Base-by-base conservation (phyloP, 2,329 filamentous ascomycete genomes). In the Diaporthe australafricana region DNA sequence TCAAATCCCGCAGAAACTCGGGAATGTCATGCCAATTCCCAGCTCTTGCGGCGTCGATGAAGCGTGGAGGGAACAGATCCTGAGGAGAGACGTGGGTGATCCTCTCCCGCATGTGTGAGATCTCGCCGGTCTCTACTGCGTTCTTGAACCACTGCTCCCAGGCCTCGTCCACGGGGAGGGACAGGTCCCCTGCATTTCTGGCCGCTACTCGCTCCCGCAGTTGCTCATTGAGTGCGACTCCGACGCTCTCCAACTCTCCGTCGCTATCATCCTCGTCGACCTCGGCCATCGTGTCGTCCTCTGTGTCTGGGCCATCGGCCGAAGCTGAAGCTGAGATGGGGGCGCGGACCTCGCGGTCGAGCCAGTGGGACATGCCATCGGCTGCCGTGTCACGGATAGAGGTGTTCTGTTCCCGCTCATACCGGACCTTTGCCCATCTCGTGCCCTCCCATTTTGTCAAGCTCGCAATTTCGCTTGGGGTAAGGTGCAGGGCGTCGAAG, bases 361-460 rank as follows among this genome's bases (percentile, higher is more conserved):
- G 84, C 87, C 88, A 94, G 72, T 89, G 86, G 4, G 84, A 83
- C 71, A 95, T 91, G 30, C 88, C 91, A 76, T 93, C 91, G 66
- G 88, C 89, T 1, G 92, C 91, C 7, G 93, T 94, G 78, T 96
- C 93, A 60, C 84, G 82, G 74, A 96, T 94, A 38, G 82, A 83
- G 72, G 93, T 87, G 42, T 90, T 90, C 77, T 94, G 92, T 78
- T 95, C 93, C 71, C 88, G 87, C 84, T 96, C 93, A 78, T 91
- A 96, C 69, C 93, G 89, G 79, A 95, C 92, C 79, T 94, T 92
- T 73, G 93, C 93, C 93, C 93, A 95, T 74, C 91, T 90, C 12
- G 93, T 95, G 71, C 93, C 93, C 83, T 95, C 93, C 93, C 93
- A 96, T 78, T 93, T 92, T 72, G 93, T 95, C 79, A 95, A 85